phyloP scores from a whole-genome alignment of 2,329 filamentous ascomycete species.

The Pseudomassariella vexata region DNA sequence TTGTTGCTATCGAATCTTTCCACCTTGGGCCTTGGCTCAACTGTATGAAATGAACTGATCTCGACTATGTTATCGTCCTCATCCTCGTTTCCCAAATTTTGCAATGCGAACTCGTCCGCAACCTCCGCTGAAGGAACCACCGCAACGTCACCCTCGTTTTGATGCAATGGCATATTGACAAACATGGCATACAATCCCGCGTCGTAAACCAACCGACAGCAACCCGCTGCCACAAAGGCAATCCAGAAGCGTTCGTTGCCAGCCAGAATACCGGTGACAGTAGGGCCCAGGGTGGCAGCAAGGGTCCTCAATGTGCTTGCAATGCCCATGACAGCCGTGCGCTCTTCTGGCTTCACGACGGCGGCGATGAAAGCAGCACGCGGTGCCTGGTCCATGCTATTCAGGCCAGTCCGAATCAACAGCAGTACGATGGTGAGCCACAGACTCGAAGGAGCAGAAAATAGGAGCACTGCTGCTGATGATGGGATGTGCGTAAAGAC shows the following conservation, averaged over 20 bases:
- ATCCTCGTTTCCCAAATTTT: no score
- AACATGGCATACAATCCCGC: constrained; percentile 54
- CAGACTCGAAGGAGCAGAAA: constrained; percentile 48
- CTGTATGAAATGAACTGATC: no score
- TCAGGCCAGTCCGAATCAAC: constrained; percentile 54
- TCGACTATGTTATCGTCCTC: no score
- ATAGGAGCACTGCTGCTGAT: constrained; percentile 53
- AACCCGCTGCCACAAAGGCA: constrained; percentile 53
- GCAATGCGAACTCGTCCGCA: no score
- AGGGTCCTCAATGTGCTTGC: constrained; percentile 56
- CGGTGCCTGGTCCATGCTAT: constrained; percentile 66
- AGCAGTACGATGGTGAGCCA: constrained; percentile 49
- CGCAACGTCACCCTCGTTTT: no score
- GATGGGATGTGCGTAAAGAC: constrained; percentile 58
- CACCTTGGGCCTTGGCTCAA: no score
- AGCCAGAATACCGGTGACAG: constrained; percentile 49
- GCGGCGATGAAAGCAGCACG: constrained; percentile 61
- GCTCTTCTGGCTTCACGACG: constrained; percentile 57
- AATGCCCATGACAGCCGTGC: constrained; percentile 67
- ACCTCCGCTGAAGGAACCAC: no score
- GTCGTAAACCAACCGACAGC: constrained; percentile 49
- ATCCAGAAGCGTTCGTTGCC: constrained; percentile 51
- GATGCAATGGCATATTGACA: constrained; percentile 48
- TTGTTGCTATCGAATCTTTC: no score
- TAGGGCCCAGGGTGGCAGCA: constrained; percentile 48